Evolutionary conservation across 176 grass and related monocot genomes (phyloP).

Genomic region (Poa pratensis): DNA sequence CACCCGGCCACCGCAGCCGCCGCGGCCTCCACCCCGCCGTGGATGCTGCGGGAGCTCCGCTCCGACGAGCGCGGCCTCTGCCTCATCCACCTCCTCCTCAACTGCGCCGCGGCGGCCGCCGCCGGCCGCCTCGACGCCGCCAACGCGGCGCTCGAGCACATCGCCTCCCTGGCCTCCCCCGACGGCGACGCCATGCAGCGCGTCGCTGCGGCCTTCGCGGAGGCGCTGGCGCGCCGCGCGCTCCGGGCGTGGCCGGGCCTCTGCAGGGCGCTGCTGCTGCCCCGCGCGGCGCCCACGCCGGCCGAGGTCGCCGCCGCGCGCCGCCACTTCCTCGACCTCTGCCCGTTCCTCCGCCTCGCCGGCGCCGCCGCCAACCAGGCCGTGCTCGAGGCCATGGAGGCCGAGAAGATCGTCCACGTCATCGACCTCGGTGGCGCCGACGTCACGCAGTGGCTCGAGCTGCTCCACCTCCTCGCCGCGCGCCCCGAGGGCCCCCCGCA

Average conservation of each 20-base stretch:
- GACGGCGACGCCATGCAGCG: conserved; percentile 98
- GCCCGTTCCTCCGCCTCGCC: conserved; percentile 83
- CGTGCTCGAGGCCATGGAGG: conserved; percentile 86
- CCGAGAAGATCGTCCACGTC: conserved; percentile 85
- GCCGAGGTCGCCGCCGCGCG: conserved; percentile 48
- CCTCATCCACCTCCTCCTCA: conserved; percentile 90
- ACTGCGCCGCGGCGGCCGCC: conserved; percentile 67
- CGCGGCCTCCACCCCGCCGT: conserved; percentile 30
- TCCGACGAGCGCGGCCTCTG: conserved; percentile 94
- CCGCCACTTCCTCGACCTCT: conserved; percentile 81
- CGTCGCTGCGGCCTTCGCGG: conserved; percentile 66
- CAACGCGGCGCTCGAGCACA: conserved; percentile 75
- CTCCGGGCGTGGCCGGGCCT: conserved; percentile 76
- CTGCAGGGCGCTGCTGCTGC: conserved; percentile 56
- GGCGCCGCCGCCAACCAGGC: conserved; percentile 73
- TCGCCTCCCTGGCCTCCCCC: conserved; percentile 60
- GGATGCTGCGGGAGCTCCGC: conserved; percentile 62
- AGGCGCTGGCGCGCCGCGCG: conserved; percentile 73
- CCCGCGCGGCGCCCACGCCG: conserved; percentile 13
- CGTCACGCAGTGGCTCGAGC: conserved; percentile 74
- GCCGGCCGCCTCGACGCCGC: conserved; percentile 64
- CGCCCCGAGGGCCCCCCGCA: conserved; percentile 83
- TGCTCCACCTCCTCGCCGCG: conserved; percentile 68
- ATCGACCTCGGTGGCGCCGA: conserved; percentile 77
- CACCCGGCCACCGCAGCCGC: conserved; percentile 34